phyloP scores from a whole-genome alignment of 2,329 filamentous ascomycete genomes.

The Aureobasidium leucospermi region DNA sequence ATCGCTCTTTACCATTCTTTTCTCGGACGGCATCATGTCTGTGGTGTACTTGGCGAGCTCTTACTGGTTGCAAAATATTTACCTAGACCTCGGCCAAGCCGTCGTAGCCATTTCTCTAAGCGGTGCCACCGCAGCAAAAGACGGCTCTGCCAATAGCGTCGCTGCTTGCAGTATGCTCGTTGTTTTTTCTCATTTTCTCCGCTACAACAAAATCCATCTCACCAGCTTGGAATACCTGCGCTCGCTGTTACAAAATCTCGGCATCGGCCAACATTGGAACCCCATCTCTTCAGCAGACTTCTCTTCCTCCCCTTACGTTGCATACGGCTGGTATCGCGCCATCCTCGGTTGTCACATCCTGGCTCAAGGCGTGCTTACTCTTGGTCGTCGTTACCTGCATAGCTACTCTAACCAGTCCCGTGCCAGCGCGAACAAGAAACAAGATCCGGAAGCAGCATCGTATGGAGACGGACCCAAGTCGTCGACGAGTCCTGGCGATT shows the following conservation, averaged over 20 bases:
- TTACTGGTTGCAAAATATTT: conserved; percentile 69
- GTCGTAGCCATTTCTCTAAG: conserved; percentile 88
- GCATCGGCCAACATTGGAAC: conserved; percentile 24
- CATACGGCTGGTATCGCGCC: conserved; percentile 61
- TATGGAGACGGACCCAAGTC: conserved; percentile 6
- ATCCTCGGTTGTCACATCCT: conserved; percentile 67
- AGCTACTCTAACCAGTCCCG: conserved; percentile 6
- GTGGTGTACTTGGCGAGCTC: conserved; percentile 57
- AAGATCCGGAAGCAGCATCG: conserved; percentile 54
- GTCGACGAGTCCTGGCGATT: conserved; percentile 24
- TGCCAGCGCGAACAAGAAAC: conserved; percentile 8
- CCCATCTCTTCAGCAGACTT: conserved; percentile 17
- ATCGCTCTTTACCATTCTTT: conserved; percentile 74
- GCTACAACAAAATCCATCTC: conserved; percentile 44
- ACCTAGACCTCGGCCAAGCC: conserved; percentile 83
- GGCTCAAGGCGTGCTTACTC: conserved; percentile 64
- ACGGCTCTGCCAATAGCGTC: conserved; percentile 64
- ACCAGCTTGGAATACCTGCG: conserved; percentile 31
- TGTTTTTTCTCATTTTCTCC: conserved; percentile 41
- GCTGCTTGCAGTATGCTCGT: conserved; percentile 66
- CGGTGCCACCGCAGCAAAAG: conserved; percentile 64
- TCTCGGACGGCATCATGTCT: conserved; percentile 70
- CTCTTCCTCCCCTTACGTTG: conserved; percentile 32
- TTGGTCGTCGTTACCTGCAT: conserved; percentile 44
- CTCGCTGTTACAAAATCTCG: conserved; percentile 29